Conservation (phyloP, 768 basidiomycete species). For the Plicaturopsis crispa region DNA sequence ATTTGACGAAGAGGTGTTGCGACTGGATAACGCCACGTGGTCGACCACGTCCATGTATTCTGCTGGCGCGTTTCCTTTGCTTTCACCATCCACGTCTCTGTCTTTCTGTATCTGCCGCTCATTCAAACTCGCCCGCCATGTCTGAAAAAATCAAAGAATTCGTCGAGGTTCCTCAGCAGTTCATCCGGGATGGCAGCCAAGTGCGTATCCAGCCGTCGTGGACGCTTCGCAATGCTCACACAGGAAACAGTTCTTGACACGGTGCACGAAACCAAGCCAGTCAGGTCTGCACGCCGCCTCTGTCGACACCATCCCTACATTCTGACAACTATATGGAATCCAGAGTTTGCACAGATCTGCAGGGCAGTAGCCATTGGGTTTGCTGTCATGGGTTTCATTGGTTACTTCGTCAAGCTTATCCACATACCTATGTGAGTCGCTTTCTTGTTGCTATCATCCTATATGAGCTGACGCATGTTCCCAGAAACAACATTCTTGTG, state of each 20-base stretch:
- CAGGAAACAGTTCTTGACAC: conserved; percentile 91
- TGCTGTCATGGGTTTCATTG: conserved; percentile 98
- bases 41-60: too few relatives aligned
- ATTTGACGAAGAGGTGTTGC: too few relatives aligned
- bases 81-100: conserved; percentile 5
- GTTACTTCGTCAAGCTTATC: conserved; percentile 97
- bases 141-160: conserved; percentile 89
- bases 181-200: conserved; percentile 89
- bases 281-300: conserved; percentile 55
- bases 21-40: too few relatives aligned
- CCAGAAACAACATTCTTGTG: conserved; percentile 96
- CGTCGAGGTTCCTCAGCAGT: conserved; percentile 85
- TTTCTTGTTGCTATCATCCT: conserved; percentile 1
- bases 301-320: background rate
- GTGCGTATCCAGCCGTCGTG: too few relatives aligned
- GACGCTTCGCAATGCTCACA: too few relatives aligned
- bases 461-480: conserved; percentile 10
- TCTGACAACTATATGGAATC: conserved; percentile 2
- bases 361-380: conserved; percentile 96
- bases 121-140: conserved; percentile 56
- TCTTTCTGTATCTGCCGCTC: conserved; percentile 9
- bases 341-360: conserved; percentile 94
- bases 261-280: conserved; percentile 96
- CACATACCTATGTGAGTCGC: conserved; percentile 94
- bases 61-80: too few relatives aligned